A percentile compares a stretch with the other conserved stretches of the same genome.
Evolutionary conservation across 768 basidiomycete genomes (phyloP).

Genomic region (Hericium erinaceus): DNA sequence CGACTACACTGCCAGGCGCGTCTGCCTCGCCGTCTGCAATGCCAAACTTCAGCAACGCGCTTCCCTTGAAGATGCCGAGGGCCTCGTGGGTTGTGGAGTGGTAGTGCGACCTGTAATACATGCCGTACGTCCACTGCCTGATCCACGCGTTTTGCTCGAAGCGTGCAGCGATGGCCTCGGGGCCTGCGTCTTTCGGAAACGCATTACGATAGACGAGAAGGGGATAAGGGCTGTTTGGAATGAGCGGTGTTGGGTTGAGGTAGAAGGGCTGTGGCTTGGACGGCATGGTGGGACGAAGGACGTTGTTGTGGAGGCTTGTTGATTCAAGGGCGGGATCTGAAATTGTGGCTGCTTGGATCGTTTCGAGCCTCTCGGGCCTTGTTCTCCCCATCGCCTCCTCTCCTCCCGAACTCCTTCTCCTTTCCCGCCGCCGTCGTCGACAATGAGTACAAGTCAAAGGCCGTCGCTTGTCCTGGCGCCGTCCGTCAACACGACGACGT

Average conservation of each 20-base stretch:
- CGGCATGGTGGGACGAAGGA: background rate
- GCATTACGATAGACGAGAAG: background rate
- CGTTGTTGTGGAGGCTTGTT: background rate
- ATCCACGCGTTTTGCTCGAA: background rate
- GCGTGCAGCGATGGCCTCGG: background rate
- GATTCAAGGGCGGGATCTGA: conserved; percentile 1
- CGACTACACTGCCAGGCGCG: background rate
- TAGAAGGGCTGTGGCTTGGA: background rate
- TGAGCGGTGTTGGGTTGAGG: background rate
- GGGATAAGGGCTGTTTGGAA: background rate
- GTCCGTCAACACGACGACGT: conserved; percentile 82
- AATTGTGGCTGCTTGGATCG: background rate
- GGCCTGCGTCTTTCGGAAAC: background rate
- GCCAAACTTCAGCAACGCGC: background rate
- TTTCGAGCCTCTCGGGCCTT: background rate
- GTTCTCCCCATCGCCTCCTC: conserved; percentile 3
- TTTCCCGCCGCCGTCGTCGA: conserved; percentile 21
- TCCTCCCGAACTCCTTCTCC: conserved; percentile 11
- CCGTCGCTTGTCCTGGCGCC: conserved; percentile 69
- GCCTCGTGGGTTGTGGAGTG: background rate
- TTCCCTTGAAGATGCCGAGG: background rate
- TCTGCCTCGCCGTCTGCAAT: background rate
- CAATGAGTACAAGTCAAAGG: conserved; percentile 55
- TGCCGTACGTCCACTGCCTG: background rate
- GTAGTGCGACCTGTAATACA: background rate